Conservation (phyloP, 345 rosid genomes). For the Erucastrum elatum region DNA sequence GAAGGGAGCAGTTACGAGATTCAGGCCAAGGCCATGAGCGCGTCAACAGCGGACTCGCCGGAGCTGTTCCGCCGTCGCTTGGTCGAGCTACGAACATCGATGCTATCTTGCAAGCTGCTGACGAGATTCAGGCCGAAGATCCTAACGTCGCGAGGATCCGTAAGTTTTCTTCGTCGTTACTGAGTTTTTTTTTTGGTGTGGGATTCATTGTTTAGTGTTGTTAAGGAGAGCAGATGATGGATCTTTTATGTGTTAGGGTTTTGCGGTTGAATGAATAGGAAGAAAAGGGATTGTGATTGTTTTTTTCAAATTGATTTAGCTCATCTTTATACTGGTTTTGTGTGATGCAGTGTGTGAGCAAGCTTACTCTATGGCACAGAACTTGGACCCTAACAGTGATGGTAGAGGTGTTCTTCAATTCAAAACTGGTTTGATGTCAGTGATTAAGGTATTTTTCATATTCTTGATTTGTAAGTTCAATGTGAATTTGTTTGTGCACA, state of each 20-base stretch:
- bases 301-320: neutral
- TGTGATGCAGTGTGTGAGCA: constrained; percentile 81
- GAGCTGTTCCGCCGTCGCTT: constrained; percentile 84
- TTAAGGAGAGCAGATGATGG: neutral
- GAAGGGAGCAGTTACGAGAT: constrained; percentile 71
- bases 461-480: neutral
- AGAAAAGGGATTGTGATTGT: neutral
- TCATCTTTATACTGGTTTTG: constrained; percentile 7
- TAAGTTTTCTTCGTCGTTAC: constrained; percentile 36
- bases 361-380: constrained; percentile 93
- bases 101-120: constrained; percentile 87
- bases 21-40: constrained; percentile 62
- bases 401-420: constrained; percentile 99
- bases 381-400: constrained; percentile 89
- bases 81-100: constrained; percentile 85
- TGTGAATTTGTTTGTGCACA: neutral
- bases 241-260: neutral
- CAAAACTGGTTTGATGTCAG: constrained; percentile 96
- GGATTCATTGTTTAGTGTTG: neutral
- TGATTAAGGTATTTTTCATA: constrained; percentile 65
- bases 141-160: constrained; percentile 81
- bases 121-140: constrained; percentile 86
- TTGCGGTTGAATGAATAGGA: neutral
- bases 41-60: constrained; percentile 70
- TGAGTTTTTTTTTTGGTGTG: neutral